Conservation (phyloP, 768 basidiomycete genomes). For the Leccinum subtestaceum region DNA sequence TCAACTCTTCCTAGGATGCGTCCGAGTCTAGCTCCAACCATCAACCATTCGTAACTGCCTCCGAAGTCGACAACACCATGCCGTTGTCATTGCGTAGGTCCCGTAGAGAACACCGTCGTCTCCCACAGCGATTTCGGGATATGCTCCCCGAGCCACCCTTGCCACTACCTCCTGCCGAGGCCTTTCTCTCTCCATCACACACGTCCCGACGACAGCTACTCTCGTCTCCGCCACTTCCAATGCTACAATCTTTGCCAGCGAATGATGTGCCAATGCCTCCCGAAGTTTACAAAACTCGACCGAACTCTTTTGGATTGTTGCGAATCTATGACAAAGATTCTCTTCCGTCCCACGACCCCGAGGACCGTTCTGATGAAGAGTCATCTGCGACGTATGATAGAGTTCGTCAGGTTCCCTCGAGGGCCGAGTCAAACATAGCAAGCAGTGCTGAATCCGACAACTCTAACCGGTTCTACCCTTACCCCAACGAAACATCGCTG, state of each 20-base stretch:
- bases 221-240: background rate
- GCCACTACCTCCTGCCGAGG: background rate
- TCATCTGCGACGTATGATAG: background rate
- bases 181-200: background rate
- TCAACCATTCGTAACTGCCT: background rate
- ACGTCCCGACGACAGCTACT: background rate
- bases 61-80: background rate
- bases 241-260: background rate
- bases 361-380: background rate
- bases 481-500: background rate
- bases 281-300: background rate
- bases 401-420: background rate
- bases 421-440: background rate
- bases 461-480: background rate
- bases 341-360: background rate
- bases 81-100: background rate
- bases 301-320: background rate
- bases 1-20: background rate
- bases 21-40: background rate
- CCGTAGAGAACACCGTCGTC: background rate
- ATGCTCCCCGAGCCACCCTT: background rate
- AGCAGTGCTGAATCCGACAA: background rate
- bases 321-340: background rate
- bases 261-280: background rate
- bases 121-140: background rate